These are phyloP conservation scores for Beauveria caledonica DNA, from an alignment of 2,329 filamentous ascomycete species.

Conservation along the genomic window DNA sequence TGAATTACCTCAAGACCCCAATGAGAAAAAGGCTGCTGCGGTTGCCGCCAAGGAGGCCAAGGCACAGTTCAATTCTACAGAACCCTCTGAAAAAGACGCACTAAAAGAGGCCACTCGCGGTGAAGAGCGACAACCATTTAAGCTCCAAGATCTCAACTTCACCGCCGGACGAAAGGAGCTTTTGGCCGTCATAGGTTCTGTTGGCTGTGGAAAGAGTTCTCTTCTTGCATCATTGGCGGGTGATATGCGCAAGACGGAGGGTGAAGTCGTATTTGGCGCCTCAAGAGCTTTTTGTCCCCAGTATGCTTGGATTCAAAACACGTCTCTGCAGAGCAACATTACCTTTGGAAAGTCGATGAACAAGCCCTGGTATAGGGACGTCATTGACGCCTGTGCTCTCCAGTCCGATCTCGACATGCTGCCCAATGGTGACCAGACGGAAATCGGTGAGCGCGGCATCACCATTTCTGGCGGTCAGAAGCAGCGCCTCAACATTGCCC, in stretches of 20 bases:
- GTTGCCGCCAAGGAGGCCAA: slow-evolving; percentile 38
- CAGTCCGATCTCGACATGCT: slow-evolving; percentile 84
- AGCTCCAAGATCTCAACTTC: slow-evolving; percentile 60
- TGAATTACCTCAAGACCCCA: slow-evolving; percentile 33
- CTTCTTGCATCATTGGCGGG: slow-evolving; percentile 82
- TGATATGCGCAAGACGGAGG: slow-evolving; percentile 80
- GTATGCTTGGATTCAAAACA: slow-evolving; percentile 96
- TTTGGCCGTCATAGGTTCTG: slow-evolving; percentile 78
- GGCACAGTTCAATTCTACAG: slow-evolving; percentile 28
- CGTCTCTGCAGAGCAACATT: slow-evolving; percentile 81
- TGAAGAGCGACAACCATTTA: slow-evolving; percentile 60
- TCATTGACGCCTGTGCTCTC: slow-evolving; percentile 79
- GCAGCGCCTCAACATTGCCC: slow-evolving; percentile 87
- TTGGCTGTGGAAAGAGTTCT: slow-evolving; percentile 85
- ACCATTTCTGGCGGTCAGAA: slow-evolving; percentile 95
- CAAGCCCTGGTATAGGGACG: slow-evolving; percentile 69
- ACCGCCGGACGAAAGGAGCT: slow-evolving; percentile 66
- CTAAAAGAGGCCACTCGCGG: slow-evolving; percentile 39
- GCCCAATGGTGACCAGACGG: slow-evolving; percentile 79
- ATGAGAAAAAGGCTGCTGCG: slow-evolving; percentile 36
- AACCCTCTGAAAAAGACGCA: slow-evolving; percentile 10
- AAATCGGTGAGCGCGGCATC: slow-evolving; percentile 92
- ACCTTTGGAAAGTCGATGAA: slow-evolving; percentile 76
- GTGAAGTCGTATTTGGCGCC: slow-evolving; percentile 67
- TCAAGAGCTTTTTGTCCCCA: slow-evolving; percentile 87